Base-by-base conservation (phyloP, 768 basidiomycete genomes). In the Candolleomyces eurysporus region DNA sequence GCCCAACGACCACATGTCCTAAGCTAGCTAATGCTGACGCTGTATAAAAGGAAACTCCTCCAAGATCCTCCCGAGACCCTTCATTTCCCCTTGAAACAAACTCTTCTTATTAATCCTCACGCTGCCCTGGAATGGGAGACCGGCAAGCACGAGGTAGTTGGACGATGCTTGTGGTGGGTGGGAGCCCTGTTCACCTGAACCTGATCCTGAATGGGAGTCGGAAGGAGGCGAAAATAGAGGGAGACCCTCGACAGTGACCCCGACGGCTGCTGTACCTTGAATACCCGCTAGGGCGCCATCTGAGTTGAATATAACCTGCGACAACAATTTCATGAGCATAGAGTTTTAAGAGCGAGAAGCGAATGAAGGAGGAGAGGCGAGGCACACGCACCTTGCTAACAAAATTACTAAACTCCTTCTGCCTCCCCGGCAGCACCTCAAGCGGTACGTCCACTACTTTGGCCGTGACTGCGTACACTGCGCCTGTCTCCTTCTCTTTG, bases 321-420 rank as follows among this genome's bases (percentile, higher is more conserved):
- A 2, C 26, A n/a, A n/a, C 26, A 26, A 26, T 26, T 26, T 4
- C 4, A 4, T 26, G 2, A 26, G 26, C 26, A 26, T 26, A 26
- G 2, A 4, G 4, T 26, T 2, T 26, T 26, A 4, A 26, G 26
- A 26, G 2, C 4, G 26, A 26, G 26, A 26, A 26, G 26, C 26
- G 26, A 26, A 26, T 2, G 26, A 26, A 26, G 4, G 26, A 26
- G 4, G 26, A 26, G 26, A 26, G 26, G 4, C 2, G 4, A 26
- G 4, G 26, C 26, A 26, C 26, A n/a, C 65, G 13, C 45, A 91
- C 91, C 86, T 94, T 94, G 64, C 81, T 74, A 17, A 94, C 84
- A 62, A 94, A 94, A 57, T 80, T 78, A 62, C 88, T 85, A 64
- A 94, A 92, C 67, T 89, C 83, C 63, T 80, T 84, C 71, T 92